Base-by-base conservation (phyloP, 1,284 basidiomycete species). In the Pseudozyma hubeiensis region DNA sequence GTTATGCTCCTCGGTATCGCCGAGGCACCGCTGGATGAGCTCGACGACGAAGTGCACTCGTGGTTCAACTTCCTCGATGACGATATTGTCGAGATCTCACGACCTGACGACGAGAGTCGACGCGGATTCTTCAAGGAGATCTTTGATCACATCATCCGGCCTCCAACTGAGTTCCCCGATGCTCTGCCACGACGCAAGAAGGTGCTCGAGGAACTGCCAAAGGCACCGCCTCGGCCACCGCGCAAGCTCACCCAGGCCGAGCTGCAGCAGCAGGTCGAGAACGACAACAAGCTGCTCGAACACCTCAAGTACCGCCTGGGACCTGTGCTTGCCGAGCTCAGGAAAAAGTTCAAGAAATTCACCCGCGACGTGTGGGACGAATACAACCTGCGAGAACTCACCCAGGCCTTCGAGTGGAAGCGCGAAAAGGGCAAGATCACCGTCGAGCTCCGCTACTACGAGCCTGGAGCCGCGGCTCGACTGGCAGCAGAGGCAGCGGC, bases 311-410 rank as follows among this genome's bases (percentile, higher is more conserved):
- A 91, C 82, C 89, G 93, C 10, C 88, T 99, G 7, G 92, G 93
- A 0, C 92, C 93, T 0, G 91, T 98, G 51, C 86, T 98, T 41
- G 89, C 89, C 2, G 94, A 98, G 84, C 87, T 99, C 75, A 93
- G 93, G 86, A 90, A 93, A 83, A 95, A 96, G 86, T 96, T 92
- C 86, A 94, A 94, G 87, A 89, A 92, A 74, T 96, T 97, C 81
- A 92, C 90, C 0, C 92, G 94, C 83, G 87, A 89, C 44, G 92
- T 93, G 45, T 89, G 88, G 81, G 76, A 78, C 53, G 83, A 85
- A 74, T 82, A 84, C 68, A 84, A 85, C 52, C 77, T 85, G 64
- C 66, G 75, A n/a, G 71, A 77, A 39, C 81, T 85, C 37, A 85
- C 84, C 60, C 77, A 82, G 45, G 69, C 76, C 29, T 85, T 83